Evolutionary conservation across 2,329 filamentous ascomycete genomes (phyloP).

Genomic region (Paradendryphiella salina): DNA sequence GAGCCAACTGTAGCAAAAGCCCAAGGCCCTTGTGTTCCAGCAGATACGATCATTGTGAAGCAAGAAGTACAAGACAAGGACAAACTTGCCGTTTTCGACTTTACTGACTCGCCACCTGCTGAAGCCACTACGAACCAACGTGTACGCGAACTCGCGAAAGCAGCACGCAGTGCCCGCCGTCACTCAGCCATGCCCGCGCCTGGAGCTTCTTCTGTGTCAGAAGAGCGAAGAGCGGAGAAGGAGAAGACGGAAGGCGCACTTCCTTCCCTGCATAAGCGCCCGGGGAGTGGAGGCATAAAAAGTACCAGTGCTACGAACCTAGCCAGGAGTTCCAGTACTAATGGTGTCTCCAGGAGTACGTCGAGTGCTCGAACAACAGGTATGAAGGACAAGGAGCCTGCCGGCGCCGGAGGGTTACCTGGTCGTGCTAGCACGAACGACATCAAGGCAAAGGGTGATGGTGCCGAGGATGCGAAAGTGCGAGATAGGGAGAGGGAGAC

Average conservation of each 20-base stretch:
- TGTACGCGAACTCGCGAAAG: slow-evolving; percentile 37
- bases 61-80: slow-evolving; percentile 27
- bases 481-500: slow-evolving; percentile 16
- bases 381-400: slow-evolving; percentile 25
- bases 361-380: slow-evolving; percentile 14
- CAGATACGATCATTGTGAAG: slow-evolving; percentile 8
- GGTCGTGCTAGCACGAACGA: slow-evolving; percentile 18
- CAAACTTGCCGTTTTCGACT: slow-evolving; percentile 46
- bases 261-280: slow-evolving; percentile 32
- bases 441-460: slow-evolving; percentile 15
- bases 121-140: slow-evolving; percentile 21
- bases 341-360: slow-evolving; percentile 13
- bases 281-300: slow-evolving; percentile 31
- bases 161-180: slow-evolving; percentile 33
- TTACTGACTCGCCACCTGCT: slow-evolving; percentile 41
- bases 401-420: slow-evolving; percentile 2
- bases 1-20: slow-evolving; percentile 10
- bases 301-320: slow-evolving; percentile 21
- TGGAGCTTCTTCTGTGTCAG: slow-evolving; percentile 9
- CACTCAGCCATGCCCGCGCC: slow-evolving; percentile 40
- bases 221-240: slow-evolving; percentile 19
- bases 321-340: slow-evolving; percentile 17
- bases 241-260: slow-evolving; percentile 24
- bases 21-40: slow-evolving; percentile 1
- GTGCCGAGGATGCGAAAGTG: slow-evolving; percentile 9